Conservation (phyloP, 2,329 filamentous ascomycete genomes). For the Sordariomycetes sp. region DNA sequence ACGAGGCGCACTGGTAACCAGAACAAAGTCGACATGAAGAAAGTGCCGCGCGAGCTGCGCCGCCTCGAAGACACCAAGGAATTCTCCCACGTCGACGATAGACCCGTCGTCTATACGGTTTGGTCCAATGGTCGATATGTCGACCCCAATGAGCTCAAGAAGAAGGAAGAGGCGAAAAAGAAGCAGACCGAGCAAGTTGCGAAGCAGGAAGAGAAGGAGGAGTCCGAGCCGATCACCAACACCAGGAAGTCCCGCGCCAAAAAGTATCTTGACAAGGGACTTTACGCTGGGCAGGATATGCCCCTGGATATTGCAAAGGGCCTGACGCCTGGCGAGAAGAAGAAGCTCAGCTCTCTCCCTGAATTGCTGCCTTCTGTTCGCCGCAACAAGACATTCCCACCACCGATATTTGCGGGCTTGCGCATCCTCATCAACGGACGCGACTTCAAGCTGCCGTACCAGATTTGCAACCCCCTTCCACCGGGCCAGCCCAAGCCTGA, state of each 20-base stretch:
- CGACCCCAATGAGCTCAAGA: slow-evolving; percentile 29
- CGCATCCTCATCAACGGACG: slow-evolving; percentile 61
- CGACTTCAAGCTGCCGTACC: slow-evolving; percentile 83
- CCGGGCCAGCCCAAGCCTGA: slow-evolving; percentile 83
- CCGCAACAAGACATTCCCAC: slow-evolving; percentile 53
- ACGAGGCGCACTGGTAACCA: background rate
- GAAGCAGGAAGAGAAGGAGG: slow-evolving; percentile 18
- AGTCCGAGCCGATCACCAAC: slow-evolving; percentile 27
- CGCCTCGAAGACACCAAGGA: slow-evolving; percentile 55
- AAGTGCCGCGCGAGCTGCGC: slow-evolving; percentile 47
- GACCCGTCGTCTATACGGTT: slow-evolving; percentile 47
- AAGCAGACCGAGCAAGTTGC: too few species aligned
- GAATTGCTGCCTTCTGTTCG: slow-evolving; percentile 36
- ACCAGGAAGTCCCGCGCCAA: slow-evolving; percentile 46
- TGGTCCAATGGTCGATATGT: slow-evolving; percentile 60
- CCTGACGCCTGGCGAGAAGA: slow-evolving; percentile 41
- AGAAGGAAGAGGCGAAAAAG: slow-evolving; percentile 14
- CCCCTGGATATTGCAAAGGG: slow-evolving; percentile 37
- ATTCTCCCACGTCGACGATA: slow-evolving; percentile 47
- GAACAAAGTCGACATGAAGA: slow-evolving; percentile 17
- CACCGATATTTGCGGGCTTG: slow-evolving; percentile 72
- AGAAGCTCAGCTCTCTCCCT: slow-evolving; percentile 35
- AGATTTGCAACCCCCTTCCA: slow-evolving; percentile 80
- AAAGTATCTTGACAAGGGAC: slow-evolving; percentile 70
- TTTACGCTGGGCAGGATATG: slow-evolving; percentile 74